These are phyloP conservation scores for Chaetomium globosum DNA, from an alignment of 2,329 filamentous ascomycete species.

Conservation along the genomic window DNA sequence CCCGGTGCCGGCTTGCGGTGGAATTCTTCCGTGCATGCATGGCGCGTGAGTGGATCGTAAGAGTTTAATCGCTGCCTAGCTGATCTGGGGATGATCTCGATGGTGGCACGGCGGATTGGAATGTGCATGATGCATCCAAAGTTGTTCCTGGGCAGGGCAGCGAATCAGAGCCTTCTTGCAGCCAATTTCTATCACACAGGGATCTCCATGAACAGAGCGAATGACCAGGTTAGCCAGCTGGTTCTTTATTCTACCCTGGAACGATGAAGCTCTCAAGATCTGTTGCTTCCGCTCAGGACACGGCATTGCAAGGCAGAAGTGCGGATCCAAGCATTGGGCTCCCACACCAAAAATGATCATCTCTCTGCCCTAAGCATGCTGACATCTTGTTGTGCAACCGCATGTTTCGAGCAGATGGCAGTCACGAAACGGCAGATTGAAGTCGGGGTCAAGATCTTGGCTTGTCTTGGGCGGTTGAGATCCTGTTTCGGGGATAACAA, in stretches of 20 bases:
- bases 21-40: background rate
- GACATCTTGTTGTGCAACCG: background rate
- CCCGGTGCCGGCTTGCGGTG: background rate
- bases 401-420: conserved; percentile 2
- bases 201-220: background rate
- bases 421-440: background rate
- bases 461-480: background rate
- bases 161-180: background rate
- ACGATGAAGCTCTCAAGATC: background rate
- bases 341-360: background rate
- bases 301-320: background rate
- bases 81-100: background rate
- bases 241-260: background rate
- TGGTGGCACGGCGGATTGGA: background rate
- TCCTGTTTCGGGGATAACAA: background rate
- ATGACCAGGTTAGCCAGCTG: background rate
- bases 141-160: background rate
- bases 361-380: background rate
- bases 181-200: background rate
- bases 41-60: background rate
- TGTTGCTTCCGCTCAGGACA: background rate
- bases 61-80: background rate
- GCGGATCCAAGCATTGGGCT: background rate
- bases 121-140: background rate
- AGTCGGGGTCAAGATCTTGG: background rate